Percentiles rank a stretch among this genome's conserved stretches.
Evolutionary conservation across 192 early-diverging fungal species (phyloP).

Genomic region (Jimgerdemannia flammicorona): DNA sequence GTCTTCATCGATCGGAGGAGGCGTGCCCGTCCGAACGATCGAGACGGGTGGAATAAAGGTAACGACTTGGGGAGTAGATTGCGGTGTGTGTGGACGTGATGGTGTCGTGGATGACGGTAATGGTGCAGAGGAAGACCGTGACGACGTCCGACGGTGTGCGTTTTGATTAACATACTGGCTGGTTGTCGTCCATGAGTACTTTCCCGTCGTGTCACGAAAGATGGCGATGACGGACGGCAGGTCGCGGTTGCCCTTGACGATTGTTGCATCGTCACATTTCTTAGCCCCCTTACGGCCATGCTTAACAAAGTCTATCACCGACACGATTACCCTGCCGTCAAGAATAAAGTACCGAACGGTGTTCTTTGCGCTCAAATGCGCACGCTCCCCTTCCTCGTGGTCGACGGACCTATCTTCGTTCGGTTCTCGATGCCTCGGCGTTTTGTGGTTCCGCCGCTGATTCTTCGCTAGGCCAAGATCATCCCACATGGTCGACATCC

Average conservation of each 20-base stretch:
- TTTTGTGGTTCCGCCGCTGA: not conserved
- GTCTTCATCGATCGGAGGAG: not conserved
- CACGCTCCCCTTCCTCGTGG: conserved; percentile 2
- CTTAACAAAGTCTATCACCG: conserved; percentile 52
- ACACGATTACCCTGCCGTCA: conserved; percentile 63
- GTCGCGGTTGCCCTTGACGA: conserved; percentile 7
- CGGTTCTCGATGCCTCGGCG: not conserved
- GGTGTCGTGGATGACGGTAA: not conserved
- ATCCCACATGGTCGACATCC: conserved; percentile 61
- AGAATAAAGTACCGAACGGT: conserved; percentile 65
- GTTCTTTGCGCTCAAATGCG: conserved; percentile 21
- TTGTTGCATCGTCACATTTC: conserved; percentile 1
- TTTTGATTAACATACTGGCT: conserved; percentile 44
- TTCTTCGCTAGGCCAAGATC: conserved; percentile 35
- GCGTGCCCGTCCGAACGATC: not conserved
- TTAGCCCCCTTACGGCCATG: not conserved
- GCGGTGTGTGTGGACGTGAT: not conserved
- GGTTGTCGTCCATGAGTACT: conserved; percentile 62
- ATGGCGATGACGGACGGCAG: conserved; percentile 52
- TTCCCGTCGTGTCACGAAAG: conserved; percentile 67
- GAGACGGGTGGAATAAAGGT: not conserved
- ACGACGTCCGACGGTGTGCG: not conserved
- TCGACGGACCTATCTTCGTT: not conserved
- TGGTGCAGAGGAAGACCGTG: not conserved
- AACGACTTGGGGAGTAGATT: not conserved